phyloP scores from a whole-genome alignment of 345 rosid species.

The Eucalyptus victrix region DNA sequence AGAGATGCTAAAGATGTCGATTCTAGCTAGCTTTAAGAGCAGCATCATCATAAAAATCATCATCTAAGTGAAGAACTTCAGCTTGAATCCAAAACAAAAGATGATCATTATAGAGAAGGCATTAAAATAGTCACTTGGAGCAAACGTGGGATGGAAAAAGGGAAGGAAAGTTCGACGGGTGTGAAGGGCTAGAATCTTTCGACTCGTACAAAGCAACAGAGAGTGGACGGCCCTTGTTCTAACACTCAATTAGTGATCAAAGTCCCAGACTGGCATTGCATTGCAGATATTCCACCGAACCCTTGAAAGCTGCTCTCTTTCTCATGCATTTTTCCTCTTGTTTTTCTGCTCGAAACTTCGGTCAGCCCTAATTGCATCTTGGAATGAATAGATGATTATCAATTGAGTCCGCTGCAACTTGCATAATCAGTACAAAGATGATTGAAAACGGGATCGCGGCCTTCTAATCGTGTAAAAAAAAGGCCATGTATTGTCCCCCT shows the following conservation, averaged over 20 bases:
- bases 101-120: not conserved
- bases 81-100: not conserved
- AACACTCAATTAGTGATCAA: not conserved
- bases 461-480: not conserved
- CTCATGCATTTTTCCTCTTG: not conserved
- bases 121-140: not conserved
- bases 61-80: not conserved
- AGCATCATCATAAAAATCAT: not conserved
- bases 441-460: not conserved
- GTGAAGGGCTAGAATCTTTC: not conserved
- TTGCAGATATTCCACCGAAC: not conserved
- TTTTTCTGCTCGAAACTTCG: not conserved
- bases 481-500: not conserved
- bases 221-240: not conserved
- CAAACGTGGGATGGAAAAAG: not conserved
- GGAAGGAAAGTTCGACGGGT: not conserved
- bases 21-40: not conserved
- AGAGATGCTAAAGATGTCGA: not conserved
- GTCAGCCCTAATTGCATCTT: not conserved
- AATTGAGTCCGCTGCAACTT: not conserved
- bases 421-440: not conserved
- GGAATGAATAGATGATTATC: not conserved
- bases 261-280: not conserved
- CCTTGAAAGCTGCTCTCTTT: not conserved
- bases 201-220: not conserved